Conservation (phyloP, 345 rosid genomes). For the Eucalyptus tenuipes region DNA sequence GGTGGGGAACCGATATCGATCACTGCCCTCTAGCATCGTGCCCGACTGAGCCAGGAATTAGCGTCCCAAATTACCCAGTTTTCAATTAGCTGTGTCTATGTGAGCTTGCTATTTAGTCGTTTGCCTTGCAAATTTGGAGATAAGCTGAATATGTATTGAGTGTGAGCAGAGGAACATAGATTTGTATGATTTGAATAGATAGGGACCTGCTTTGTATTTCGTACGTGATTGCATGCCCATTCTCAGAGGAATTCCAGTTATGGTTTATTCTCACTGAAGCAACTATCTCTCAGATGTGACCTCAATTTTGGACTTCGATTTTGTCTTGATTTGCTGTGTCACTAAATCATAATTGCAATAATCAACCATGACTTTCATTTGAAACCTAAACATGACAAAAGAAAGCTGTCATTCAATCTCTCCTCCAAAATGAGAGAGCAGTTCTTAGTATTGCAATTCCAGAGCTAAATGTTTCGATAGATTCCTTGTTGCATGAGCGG, state of each 20-base stretch:
- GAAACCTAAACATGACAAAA: not conserved
- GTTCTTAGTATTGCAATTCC: not conserved
- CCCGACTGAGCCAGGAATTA: constrained; percentile 71
- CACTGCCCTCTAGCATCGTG: constrained; percentile 87
- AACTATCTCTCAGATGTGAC: not conserved
- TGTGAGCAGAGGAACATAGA: not conserved
- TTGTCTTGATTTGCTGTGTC: not conserved
- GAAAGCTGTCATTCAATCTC: not conserved
- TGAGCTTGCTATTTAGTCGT: not conserved
- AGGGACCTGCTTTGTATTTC: not conserved
- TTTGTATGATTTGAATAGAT: not conserved
- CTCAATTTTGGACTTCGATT: not conserved
- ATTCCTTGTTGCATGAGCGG: not conserved
- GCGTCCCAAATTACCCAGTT: constrained; percentile 49
- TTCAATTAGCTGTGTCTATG: constrained; percentile 3
- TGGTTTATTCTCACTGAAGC: not conserved
- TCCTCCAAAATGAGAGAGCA: not conserved
- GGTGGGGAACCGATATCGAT: constrained; percentile 89
- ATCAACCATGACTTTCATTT: not conserved
- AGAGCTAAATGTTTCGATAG: not conserved
- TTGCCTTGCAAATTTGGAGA: not conserved
- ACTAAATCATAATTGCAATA: not conserved
- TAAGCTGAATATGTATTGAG: not conserved
- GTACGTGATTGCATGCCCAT: not conserved
- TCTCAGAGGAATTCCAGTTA: not conserved